Evolutionary conservation across 2,329 filamentous ascomycete genomes (phyloP).

Genomic region (Nectriaceae sp.): DNA sequence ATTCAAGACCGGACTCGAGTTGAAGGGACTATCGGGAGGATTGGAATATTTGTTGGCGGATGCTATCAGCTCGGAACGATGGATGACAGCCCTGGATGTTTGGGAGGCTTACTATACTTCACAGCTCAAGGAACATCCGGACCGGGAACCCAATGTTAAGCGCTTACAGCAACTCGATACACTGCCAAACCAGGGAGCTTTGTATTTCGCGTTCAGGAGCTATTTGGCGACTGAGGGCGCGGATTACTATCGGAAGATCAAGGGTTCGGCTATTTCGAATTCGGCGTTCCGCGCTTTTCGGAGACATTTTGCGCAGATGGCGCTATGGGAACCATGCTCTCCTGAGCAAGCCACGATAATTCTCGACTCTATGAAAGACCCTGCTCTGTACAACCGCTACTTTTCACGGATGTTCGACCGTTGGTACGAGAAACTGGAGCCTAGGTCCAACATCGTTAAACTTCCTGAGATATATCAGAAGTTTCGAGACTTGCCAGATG

Average conservation of each 20-base stretch:
- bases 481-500: constrained; percentile 45
- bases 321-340: constrained; percentile 34
- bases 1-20: constrained; percentile 41
- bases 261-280: constrained; percentile 20
- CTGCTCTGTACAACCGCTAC: constrained; percentile 45
- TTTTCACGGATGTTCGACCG: constrained; percentile 37
- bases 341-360: constrained; percentile 39
- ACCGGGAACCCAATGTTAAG: constrained; percentile 11
- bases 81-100: constrained; percentile 37
- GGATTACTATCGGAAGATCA: constrained; percentile 24
- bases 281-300: constrained; percentile 30
- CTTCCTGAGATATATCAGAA: constrained; percentile 46
- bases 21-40: constrained; percentile 36
- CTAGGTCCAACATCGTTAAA: constrained; percentile 31
- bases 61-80: constrained; percentile 39
- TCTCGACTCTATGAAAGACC: constrained; percentile 42
- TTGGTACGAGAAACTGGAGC: constrained; percentile 30
- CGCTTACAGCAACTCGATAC: constrained; percentile 25
- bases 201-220: constrained; percentile 37
- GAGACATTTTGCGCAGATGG: constrained; percentile 33
- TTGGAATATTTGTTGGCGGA: constrained; percentile 47
- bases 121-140: constrained; percentile 10
- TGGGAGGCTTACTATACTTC: constrained; percentile 39
- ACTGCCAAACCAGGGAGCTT: constrained; percentile 30
- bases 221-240: constrained; percentile 32